These are phyloP conservation scores for Tetrapisispora nanseiensis DNA, from an alignment of 805 yeast genomes.

Conservation along the genomic window DNA sequence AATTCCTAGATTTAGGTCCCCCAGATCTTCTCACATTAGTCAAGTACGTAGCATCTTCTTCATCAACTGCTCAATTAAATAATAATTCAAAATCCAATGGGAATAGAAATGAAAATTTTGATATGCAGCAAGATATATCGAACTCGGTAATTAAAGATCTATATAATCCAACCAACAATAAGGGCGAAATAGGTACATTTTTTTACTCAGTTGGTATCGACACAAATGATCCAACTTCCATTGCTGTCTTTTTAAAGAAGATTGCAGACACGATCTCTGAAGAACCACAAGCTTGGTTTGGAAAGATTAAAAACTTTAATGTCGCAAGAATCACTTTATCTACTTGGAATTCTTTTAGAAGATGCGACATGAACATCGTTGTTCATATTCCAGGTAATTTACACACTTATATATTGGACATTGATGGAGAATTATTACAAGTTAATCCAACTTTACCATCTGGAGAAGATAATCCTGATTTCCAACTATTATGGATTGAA, in stretches of 20 bases:
- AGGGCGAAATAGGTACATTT: constrained; percentile 55
- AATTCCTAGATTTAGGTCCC: constrained; percentile 62
- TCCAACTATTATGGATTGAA: constrained; percentile 46
- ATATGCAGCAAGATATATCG: constrained; percentile 2
- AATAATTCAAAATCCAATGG: constrained; percentile 4
- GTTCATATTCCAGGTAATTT: constrained; percentile 72
- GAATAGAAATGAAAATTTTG: neutral
- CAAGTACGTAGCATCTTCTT: constrained; percentile 26
- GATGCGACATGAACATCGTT: constrained; percentile 59
- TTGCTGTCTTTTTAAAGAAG: constrained; percentile 64
- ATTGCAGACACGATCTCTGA: constrained; percentile 54
- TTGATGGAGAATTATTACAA: constrained; percentile 24
- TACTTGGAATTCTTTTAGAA: constrained; percentile 50
- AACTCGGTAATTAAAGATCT: constrained; percentile 6
- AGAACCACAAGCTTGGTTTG: constrained; percentile 70
- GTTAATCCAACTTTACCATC: constrained; percentile 31
- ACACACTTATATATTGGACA: constrained; percentile 34
- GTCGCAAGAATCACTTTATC: constrained; percentile 66
- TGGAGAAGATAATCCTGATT: constrained; percentile 39
- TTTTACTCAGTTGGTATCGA: constrained; percentile 69
- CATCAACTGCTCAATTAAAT: constrained; percentile 2
- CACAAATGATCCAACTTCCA: constrained; percentile 64
- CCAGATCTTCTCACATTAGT: constrained; percentile 45
- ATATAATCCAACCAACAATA: constrained; percentile 32
- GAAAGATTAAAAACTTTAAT: constrained; percentile 58